A percentile compares a stretch with the other conserved stretches of the same genome.
Evolutionary conservation across 768 basidiomycete species (phyloP).

Genomic region (Suillus occidentalis): DNA sequence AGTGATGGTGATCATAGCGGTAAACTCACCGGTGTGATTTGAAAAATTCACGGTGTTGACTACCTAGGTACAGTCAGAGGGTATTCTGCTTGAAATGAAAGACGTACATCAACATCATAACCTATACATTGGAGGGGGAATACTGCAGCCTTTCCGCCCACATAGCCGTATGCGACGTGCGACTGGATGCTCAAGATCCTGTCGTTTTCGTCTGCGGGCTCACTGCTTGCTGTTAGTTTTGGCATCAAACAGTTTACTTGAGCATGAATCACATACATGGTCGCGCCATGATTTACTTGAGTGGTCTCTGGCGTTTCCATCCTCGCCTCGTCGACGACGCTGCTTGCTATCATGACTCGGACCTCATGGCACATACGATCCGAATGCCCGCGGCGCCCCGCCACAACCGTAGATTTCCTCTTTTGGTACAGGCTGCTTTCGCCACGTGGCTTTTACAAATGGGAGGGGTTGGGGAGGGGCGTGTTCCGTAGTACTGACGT

Average conservation of each 20-base stretch:
- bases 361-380: not conserved
- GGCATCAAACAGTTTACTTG: not conserved
- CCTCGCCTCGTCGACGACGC: not conserved
- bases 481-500: not conserved
- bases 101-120: conserved; percentile 89
- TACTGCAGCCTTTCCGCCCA: conserved; percentile 80
- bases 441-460: conserved; percentile 8
- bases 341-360: not conserved
- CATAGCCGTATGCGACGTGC: conserved; percentile 92
- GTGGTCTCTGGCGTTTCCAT: not conserved
- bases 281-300: not conserved
- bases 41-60: conserved; percentile 94
- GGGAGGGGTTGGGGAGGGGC: no score
- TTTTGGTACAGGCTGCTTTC: not conserved
- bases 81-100: not conserved
- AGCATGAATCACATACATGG: not conserved
- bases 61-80: conserved; percentile 43
- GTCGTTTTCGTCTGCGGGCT: conserved; percentile 24
- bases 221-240: not conserved
- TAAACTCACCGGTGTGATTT: conserved; percentile 79
- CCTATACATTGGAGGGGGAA: conserved; percentile 84
- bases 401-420: not conserved
- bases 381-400: not conserved
- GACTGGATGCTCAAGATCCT: conserved; percentile 90
- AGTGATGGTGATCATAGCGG: not conserved